A percentile compares a stretch with the other conserved stretches of the same genome.
These are phyloP conservation scores for Alternaria arbusti DNA, from an alignment of 2,329 filamentous ascomycete species.

Conservation along the genomic window DNA sequence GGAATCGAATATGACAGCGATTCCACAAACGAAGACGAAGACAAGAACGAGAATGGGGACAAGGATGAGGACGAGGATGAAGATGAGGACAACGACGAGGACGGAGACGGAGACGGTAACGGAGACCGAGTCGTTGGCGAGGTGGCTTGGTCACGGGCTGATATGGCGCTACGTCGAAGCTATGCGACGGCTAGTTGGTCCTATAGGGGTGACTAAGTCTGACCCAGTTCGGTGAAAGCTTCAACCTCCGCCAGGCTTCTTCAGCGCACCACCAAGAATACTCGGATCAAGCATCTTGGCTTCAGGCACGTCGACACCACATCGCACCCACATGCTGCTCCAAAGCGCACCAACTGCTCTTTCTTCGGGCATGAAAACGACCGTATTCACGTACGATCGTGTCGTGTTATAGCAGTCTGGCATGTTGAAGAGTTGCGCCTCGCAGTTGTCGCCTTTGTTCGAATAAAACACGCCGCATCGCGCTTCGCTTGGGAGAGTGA, in stretches of 20 bases:
- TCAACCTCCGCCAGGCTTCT: constrained; percentile 32
- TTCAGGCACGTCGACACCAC: constrained; percentile 40
- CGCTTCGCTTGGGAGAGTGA: constrained; percentile 39
- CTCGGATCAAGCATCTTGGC: constrained; percentile 38
- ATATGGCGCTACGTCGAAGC: too few relatives aligned
- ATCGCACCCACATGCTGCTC: constrained; percentile 45
- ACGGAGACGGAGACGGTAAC: too few relatives aligned
- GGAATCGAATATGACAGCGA: not conserved
- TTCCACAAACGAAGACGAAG: not conserved
- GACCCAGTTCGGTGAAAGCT: not conserved
- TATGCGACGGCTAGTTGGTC: too few relatives aligned
- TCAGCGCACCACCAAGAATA: constrained; percentile 36
- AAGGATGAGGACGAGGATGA: not conserved
- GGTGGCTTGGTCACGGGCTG: too few relatives aligned
- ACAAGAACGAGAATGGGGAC: too few relatives aligned
- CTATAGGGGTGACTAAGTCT: too few relatives aligned
- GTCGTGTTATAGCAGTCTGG: constrained; percentile 37
- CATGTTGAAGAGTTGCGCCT: constrained; percentile 43
- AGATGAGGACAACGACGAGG: not conserved
- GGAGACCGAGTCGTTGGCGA: too few relatives aligned
- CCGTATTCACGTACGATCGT: constrained; percentile 40
- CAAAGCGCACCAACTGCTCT: constrained; percentile 40
- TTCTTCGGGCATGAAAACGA: constrained; percentile 47
- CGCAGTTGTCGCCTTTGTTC: constrained; percentile 44
- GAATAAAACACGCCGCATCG: constrained; percentile 45